A percentile compares a stretch with the other conserved stretches of the same genome.
These are phyloP conservation scores for Garcia nutans DNA, from an alignment of 345 rosid species.

Conservation along the genomic window DNA sequence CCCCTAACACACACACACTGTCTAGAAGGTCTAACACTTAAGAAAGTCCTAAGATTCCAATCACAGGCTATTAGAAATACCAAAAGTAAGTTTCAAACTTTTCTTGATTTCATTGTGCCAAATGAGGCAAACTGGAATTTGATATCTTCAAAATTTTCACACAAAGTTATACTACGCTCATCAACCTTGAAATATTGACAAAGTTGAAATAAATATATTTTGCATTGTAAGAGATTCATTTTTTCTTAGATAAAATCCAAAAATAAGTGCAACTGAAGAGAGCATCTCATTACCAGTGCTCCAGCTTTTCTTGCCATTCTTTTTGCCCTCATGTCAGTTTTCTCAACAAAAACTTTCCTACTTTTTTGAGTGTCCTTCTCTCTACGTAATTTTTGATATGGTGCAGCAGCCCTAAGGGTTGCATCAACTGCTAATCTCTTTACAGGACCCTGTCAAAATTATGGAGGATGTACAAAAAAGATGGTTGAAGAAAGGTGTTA, in stretches of 20 bases:
- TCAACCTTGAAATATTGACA: background rate
- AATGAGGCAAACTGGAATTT: constrained; percentile 11
- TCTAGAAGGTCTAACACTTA: constrained; percentile 1
- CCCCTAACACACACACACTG: background rate
- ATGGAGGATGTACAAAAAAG: constrained; percentile 16
- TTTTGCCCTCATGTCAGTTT: constrained; percentile 96
- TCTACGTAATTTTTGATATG: constrained; percentile 87
- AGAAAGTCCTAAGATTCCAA: background rate
- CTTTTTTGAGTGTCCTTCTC: constrained; percentile 64
- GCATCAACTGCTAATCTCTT: constrained; percentile 97
- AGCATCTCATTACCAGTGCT: constrained; percentile 70
- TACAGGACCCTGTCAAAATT: constrained; percentile 69
- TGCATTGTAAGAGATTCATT: background rate
- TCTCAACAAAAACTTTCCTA: constrained; percentile 92
- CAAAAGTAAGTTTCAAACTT: background rate
- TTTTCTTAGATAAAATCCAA: background rate
- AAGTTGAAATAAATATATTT: background rate
- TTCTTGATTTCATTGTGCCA: background rate
- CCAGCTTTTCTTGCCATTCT: constrained; percentile 99
- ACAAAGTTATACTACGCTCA: background rate
- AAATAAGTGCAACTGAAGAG: background rate
- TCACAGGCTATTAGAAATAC: background rate
- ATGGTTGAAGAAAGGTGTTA: constrained; percentile 1
- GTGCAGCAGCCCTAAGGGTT: constrained; percentile 97
- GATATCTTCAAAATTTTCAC: background rate